These are phyloP conservation scores for Fusarium nelsonii DNA, from an alignment of 2,329 filamentous ascomycete species.

Conservation along the genomic window DNA sequence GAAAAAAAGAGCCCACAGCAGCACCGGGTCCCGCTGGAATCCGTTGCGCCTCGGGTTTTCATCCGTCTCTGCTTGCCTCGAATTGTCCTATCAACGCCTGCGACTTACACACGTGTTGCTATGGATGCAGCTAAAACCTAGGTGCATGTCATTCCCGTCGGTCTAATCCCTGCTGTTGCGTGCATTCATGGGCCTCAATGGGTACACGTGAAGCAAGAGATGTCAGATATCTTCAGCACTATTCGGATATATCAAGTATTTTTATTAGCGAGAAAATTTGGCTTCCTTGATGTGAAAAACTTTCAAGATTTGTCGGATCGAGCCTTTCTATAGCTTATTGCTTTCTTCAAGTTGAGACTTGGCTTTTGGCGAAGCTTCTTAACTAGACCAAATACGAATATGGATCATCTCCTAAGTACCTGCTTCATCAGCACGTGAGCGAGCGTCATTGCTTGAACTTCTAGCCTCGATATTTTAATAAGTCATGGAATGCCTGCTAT, in stretches of 20 bases:
- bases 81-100: conserved; percentile 41
- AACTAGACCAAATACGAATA: conserved; percentile 29
- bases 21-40: conserved; percentile 5
- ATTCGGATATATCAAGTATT: neutral
- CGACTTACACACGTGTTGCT: conserved; percentile 35
- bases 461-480: conserved; percentile 7
- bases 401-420: conserved; percentile 34
- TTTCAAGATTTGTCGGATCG: neutral
- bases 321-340: neutral
- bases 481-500: conserved; percentile 13
- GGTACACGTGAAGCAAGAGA: conserved; percentile 31
- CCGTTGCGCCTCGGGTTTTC: conserved; percentile 17
- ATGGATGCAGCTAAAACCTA: conserved; percentile 23
- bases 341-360: conserved; percentile 5
- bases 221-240: neutral
- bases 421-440: neutral
- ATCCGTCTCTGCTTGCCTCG: neutral
- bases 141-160: conserved; percentile 30
- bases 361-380: conserved; percentile 22
- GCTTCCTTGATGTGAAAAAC: neutral
- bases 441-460: conserved; percentile 10
- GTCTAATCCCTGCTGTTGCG: conserved; percentile 21
- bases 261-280: neutral
- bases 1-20: conserved; percentile 15
- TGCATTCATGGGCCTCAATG: conserved; percentile 33